Conservation (phyloP, 179 eudicot genomes). For the Vitellaria paradoxa region DNA sequence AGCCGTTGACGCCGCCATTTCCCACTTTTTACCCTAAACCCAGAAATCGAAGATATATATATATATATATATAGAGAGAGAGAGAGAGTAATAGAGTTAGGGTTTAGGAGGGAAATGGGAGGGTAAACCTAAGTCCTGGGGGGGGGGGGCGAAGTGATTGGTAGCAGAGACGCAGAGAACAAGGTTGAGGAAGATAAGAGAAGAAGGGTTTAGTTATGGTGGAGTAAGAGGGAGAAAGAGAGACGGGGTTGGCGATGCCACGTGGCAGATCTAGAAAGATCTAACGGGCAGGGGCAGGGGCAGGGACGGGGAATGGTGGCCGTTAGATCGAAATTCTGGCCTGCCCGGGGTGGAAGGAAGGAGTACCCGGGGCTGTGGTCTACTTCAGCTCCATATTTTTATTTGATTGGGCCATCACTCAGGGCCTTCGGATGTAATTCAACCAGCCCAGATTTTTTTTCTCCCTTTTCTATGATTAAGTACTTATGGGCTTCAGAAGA, state of each 20-base stretch:
- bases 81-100: neutral
- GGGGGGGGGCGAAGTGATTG: neutral
- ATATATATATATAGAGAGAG: neutral
- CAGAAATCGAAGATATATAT: neutral
- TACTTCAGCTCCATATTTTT: neutral
- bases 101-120: neutral
- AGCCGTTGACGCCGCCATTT: constrained; percentile 59
- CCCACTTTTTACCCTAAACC: constrained; percentile 13
- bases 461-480: too few species aligned
- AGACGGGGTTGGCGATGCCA: constrained; percentile 24
- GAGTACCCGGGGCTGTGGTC: neutral
- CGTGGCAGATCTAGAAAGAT: constrained; percentile 27
- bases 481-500: too few species aligned
- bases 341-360: neutral
- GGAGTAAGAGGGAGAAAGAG: neutral
- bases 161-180: too few species aligned
- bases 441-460: too few species aligned
- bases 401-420: neutral
- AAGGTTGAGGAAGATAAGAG: constrained; percentile 2
- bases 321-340: neutral
- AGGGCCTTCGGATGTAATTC: too few species aligned
- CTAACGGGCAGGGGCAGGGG: neutral
- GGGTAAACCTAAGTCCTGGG: neutral
- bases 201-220: neutral
- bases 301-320: neutral